Conservation (phyloP, 2,329 filamentous ascomycete species). For the Ophiosphaerella korrae region DNA sequence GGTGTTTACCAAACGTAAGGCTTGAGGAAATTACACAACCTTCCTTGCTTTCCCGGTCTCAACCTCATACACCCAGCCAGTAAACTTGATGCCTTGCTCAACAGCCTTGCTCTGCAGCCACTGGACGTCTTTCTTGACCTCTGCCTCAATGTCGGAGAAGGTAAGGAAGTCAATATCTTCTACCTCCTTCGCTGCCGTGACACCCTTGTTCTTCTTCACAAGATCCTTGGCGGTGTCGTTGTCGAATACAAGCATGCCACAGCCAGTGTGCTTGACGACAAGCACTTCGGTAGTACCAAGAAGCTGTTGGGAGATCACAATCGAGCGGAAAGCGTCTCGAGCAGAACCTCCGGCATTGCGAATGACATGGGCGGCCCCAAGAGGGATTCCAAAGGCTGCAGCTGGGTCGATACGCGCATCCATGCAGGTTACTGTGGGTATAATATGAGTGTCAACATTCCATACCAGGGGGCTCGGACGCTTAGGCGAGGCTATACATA, state of each 20-base stretch:
- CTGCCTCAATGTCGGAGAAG: conserved; percentile 61
- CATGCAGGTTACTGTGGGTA: conserved; percentile 73
- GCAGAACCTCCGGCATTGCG: conserved; percentile 69
- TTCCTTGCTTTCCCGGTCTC: conserved; percentile 68
- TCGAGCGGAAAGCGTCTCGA: conserved; percentile 71
- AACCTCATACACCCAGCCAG: conserved; percentile 79
- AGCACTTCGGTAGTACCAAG: conserved; percentile 77
- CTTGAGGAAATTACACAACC: conserved; percentile 41
- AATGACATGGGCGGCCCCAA: conserved; percentile 80
- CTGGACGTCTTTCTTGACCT: conserved; percentile 69
- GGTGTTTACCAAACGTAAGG: background rate
- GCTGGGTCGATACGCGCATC: conserved; percentile 74
- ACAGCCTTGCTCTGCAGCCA: conserved; percentile 67
- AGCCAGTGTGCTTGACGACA: conserved; percentile 75
- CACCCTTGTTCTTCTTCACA: conserved; percentile 65
- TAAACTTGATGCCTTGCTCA: conserved; percentile 64
- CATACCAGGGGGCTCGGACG: too few species aligned
- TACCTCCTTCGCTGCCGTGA: conserved; percentile 54
- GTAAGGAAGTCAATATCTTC: conserved; percentile 66
- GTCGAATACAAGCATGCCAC: conserved; percentile 73
- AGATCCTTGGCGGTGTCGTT: conserved; percentile 61
- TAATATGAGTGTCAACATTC: conserved; percentile 6
- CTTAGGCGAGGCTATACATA: conserved; percentile 41
- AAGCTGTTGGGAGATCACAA: conserved; percentile 79
- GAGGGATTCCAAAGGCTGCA: conserved; percentile 69